Percentiles rank a stretch among this genome's conserved stretches.
Evolutionary conservation across 177 flowering plant species (phyloP).

Genomic region (Telopea speciosissima): DNA sequence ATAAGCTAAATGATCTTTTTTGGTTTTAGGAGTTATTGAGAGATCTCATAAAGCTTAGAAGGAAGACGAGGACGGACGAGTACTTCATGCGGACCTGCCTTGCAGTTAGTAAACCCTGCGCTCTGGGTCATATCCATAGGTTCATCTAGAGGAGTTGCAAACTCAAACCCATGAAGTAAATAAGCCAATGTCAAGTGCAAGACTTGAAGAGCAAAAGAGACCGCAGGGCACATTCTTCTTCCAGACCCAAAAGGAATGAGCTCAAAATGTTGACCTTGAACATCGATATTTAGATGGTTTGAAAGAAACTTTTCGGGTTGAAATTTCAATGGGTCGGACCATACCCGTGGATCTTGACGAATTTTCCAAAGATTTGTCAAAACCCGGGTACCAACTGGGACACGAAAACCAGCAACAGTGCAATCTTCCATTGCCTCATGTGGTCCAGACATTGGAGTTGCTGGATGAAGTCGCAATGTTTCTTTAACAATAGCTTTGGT

Average conservation of each 20-base stretch:
- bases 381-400: constrained; percentile 18
- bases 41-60: too few relatives aligned
- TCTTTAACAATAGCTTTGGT: too few relatives aligned
- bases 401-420: constrained; percentile 8
- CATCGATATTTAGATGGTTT: not conserved
- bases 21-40: too few relatives aligned
- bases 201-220: too few relatives aligned
- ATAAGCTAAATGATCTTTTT: too few relatives aligned
- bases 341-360: constrained; percentile 19
- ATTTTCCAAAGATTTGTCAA: constrained; percentile 20
- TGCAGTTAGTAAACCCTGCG: too few relatives aligned
- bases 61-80: too few relatives aligned
- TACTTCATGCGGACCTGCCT: too few relatives aligned
- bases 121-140: too few relatives aligned
- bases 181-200: constrained; percentile 10
- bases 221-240: constrained; percentile 15
- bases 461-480: constrained; percentile 18
- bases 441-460: constrained; percentile 13
- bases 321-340: constrained; percentile 17
- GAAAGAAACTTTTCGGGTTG: constrained; percentile 20
- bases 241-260: too few relatives aligned
- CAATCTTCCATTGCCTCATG: constrained; percentile 13
- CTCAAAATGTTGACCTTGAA: constrained; percentile 14
- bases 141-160: too few relatives aligned
- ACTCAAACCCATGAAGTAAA: constrained; percentile 14